phyloP scores from a whole-genome alignment of 345 rosid species.

The Pistacia integerrima region DNA sequence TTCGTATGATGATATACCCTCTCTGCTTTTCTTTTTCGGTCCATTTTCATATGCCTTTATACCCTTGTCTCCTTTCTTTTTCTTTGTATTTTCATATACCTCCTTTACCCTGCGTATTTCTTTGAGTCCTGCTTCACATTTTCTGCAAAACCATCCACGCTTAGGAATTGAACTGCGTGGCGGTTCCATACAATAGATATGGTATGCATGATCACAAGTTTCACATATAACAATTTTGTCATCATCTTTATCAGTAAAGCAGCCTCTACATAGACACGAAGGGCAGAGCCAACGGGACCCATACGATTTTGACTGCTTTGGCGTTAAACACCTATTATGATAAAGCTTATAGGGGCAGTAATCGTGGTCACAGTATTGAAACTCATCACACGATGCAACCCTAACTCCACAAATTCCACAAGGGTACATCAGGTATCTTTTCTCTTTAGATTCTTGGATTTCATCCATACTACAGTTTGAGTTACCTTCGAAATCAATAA shows the following conservation, averaged over 20 bases:
- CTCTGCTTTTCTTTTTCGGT: slow-evolving; percentile 27
- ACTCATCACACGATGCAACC: slow-evolving; percentile 42
- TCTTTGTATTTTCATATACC: slow-evolving; percentile 41
- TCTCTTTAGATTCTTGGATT: slow-evolving; percentile 29
- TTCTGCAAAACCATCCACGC: slow-evolving; percentile 84
- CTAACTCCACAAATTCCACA: slow-evolving; percentile 68
- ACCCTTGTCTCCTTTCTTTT: slow-evolving; percentile 23
- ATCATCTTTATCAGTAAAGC: slow-evolving; percentile 80
- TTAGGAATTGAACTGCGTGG: slow-evolving; percentile 53
- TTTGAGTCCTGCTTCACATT: slow-evolving; percentile 57
- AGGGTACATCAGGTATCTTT: slow-evolving; percentile 6
- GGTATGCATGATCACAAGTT: slow-evolving; percentile 91
- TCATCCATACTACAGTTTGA: slow-evolving; percentile 43
- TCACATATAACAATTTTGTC: slow-evolving; percentile 81
- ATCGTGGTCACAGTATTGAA: slow-evolving; percentile 62
- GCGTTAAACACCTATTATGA: slow-evolving; percentile 81
- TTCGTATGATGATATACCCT: slow-evolving; percentile 21
- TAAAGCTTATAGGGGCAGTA: slow-evolving; percentile 65
- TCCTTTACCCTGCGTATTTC: slow-evolving; percentile 49
- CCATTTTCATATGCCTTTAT: slow-evolving; percentile 28
- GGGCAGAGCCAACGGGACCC: slow-evolving; percentile 90
- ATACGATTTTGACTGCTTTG: slow-evolving; percentile 53
- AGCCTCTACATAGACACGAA: slow-evolving; percentile 79
- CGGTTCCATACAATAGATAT: slow-evolving; percentile 82
- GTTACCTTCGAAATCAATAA: slow-evolving; percentile 39